Percentiles rank a stretch among this genome's conserved stretches.
Evolutionary conservation across 805 yeast species (phyloP).

Genomic region (Schwanniomyces pseudopolymorphus): DNA sequence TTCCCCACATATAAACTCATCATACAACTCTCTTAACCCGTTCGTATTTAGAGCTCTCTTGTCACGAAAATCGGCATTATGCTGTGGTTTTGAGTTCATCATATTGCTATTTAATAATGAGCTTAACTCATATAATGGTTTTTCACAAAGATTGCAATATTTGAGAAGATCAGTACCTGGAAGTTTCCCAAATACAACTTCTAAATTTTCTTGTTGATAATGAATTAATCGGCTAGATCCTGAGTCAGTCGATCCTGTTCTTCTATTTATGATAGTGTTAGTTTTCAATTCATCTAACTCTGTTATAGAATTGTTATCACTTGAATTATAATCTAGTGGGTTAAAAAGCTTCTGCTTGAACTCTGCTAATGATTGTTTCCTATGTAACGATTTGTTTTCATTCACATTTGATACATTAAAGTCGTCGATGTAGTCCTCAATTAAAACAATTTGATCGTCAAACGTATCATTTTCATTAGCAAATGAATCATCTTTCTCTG

Average conservation of each 20-base stretch:
- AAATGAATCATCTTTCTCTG: slow-evolving; percentile 1
- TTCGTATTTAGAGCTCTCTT: neutral
- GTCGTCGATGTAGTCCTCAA: slow-evolving; percentile 54
- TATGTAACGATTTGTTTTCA: slow-evolving; percentile 14
- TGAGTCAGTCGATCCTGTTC: slow-evolving; percentile 10
- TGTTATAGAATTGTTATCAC: neutral
- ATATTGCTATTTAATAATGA: slow-evolving; percentile 32
- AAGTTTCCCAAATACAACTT: slow-evolving; percentile 37
- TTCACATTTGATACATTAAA: neutral
- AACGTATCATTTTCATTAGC: slow-evolving; percentile 8
- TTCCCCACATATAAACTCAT: slow-evolving; percentile 62
- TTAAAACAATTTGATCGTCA: slow-evolving; percentile 45
- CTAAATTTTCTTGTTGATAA: slow-evolving; percentile 24
- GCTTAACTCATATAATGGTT: slow-evolving; percentile 62
- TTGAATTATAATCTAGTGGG: neutral
- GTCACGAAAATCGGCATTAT: neutral
- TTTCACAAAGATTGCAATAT: slow-evolving; percentile 68
- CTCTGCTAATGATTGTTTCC: slow-evolving; percentile 37
- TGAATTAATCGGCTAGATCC: neutral
- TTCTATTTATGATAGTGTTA: neutral
- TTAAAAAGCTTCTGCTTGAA: slow-evolving; percentile 26
- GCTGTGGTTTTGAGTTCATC: neutral
- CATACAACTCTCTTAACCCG: slow-evolving; percentile 20
- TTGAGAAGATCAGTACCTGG: slow-evolving; percentile 41
- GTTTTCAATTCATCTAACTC: neutral